Evolutionary conservation across 148 eudicot genomes (phyloP).

Genomic region (Drosera capensis): DNA sequence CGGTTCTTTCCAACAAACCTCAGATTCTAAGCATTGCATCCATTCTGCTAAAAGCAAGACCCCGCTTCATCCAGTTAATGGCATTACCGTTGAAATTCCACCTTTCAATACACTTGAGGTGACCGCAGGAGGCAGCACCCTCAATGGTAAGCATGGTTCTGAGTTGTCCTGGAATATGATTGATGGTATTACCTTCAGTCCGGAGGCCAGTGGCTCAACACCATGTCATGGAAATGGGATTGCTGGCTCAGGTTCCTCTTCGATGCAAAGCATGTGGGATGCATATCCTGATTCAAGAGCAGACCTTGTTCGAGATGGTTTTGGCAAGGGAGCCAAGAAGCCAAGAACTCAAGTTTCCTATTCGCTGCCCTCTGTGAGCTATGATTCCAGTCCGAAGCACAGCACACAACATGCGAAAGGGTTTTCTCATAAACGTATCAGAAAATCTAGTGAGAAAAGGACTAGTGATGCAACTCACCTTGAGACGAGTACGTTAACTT

Average conservation of each 20-base stretch:
- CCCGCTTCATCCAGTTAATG: constrained; percentile 15
- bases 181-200: constrained; percentile 19
- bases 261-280: constrained; percentile 22
- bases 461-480: constrained; percentile 28
- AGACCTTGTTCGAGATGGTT: constrained; percentile 27
- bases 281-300: constrained; percentile 34
- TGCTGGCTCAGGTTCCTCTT: constrained; percentile 18
- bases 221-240: constrained; percentile 19
- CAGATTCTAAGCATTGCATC: constrained; percentile 6
- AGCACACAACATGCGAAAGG: constrained; percentile 23
- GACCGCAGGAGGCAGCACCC: constrained; percentile 13
- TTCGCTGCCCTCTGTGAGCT: constrained; percentile 48
- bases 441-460: constrained; percentile 65
- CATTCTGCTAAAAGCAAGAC: constrained; percentile 10
- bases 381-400: constrained; percentile 25
- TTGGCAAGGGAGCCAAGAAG: constrained; percentile 69
- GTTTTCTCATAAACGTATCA: constrained; percentile 48
- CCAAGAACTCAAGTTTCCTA: constrained; percentile 87
- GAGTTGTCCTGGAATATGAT: constrained; percentile 15
- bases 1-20: not conserved
- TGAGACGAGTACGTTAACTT: constrained; percentile 47
- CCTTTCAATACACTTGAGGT: constrained; percentile 23
- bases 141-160: constrained; percentile 12
- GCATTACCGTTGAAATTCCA: constrained; percentile 40
- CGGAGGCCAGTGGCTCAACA: constrained; percentile 21